phyloP scores from a whole-genome alignment of 441 rosid genomes.

The Manihot esculenta region DNA sequence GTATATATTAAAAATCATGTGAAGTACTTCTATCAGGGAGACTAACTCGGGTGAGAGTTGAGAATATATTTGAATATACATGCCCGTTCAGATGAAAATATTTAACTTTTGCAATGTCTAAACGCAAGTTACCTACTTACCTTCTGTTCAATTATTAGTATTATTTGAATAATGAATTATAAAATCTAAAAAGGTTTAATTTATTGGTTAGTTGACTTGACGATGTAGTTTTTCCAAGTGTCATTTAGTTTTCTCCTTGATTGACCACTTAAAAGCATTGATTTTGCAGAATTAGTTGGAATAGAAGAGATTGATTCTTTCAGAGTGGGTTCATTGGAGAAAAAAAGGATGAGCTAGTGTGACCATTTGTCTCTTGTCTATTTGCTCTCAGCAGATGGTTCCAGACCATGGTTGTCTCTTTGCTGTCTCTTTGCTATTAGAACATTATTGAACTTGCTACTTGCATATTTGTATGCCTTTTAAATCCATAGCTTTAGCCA shows the following conservation, averaged over 20 bases:
- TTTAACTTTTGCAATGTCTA: not conserved
- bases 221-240: not conserved
- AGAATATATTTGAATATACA: not conserved
- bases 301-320: constrained; percentile 6
- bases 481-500: not conserved
- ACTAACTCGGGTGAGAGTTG: not conserved
- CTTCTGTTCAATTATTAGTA: not conserved
- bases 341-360: constrained; percentile 21
- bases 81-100: not conserved
- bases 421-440: constrained; percentile 21
- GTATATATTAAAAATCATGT: no score
- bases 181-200: not conserved
- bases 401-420: constrained; percentile 1
- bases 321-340: constrained; percentile 21
- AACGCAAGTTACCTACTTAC: not conserved
- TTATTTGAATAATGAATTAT: not conserved
- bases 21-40: not conserved
- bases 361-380: constrained; percentile 28
- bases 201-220: not conserved
- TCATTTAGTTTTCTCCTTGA: not conserved
- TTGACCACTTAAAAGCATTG: not conserved
- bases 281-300: constrained; percentile 39
- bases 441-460: constrained; percentile 25
- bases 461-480: constrained; percentile 12
- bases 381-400: constrained; percentile 20